Evolutionary conservation across 176 grass and related monocot species (phyloP), one percentile per base, ranked within the genome.

Genomic region (Triticum monococcum): DNA sequence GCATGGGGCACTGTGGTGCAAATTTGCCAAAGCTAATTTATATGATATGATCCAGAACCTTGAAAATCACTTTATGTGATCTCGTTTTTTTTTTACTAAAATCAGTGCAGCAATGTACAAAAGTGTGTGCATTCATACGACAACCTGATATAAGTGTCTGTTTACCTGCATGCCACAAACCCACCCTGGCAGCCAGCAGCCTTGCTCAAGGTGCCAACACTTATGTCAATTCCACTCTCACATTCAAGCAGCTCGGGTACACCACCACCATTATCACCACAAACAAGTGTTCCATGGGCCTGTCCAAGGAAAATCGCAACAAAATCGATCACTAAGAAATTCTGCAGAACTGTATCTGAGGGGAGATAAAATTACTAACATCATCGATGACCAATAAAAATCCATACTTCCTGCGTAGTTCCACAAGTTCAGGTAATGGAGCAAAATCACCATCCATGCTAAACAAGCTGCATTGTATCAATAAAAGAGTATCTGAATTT

Each of bases 401-500:
- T 20, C 80, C 87, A 77, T 96, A 91, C 77, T 98, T 94, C 73
- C 82, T 91, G 65, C 90, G 86, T 74, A 98, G 81, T 41, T 89
- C 56, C 63, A 90, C 94, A 88, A 98, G 90, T 70, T 98, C 16
- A 83, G 60, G 35, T 25, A 98, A 85, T 40, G 94, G 97, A 83
- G 92, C 94, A 76, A 96, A 94, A 87, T 99, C 97, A 87, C 97
- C 97, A 90, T 94, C 94, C 97, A 99, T 94, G 81, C 92, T 94
- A 81, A 99, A 99, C 43, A 99, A 81, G 76, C 97, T 99, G 88
- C 86, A 93, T 68, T 43, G 77, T 46, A 88, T 43, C 33, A 83
- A 87, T 67, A 35, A 57, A 86, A 87, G 72, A 56, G 9, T 24
- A 64, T 81, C 18, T 66, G n/a, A 89, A 64, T 76, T 76, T 25